Percentiles rank a stretch among this genome's conserved stretches.
These are phyloP conservation scores for Periconia digitata DNA, from an alignment of 2,329 filamentous ascomycete genomes.

Conservation along the genomic window DNA sequence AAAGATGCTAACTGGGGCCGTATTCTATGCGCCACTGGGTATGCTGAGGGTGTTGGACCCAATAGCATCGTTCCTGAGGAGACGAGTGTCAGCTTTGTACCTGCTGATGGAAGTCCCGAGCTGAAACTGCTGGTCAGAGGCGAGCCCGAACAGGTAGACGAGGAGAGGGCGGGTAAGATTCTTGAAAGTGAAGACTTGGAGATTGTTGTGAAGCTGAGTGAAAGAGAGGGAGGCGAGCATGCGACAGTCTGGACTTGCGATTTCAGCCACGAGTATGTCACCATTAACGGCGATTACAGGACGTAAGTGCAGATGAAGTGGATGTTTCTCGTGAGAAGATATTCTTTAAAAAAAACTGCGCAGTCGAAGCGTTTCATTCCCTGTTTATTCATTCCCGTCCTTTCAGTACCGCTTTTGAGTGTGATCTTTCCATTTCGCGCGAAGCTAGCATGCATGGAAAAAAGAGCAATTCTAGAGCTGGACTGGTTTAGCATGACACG, in stretches of 20 bases:
- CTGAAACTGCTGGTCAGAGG: slow-evolving; percentile 76
- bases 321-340: too few relatives aligned
- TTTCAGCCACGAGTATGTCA: slow-evolving; percentile 80
- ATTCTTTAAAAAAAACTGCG: too few relatives aligned
- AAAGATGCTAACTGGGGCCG: slow-evolving; percentile 99
- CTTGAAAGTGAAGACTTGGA: slow-evolving; percentile 75
- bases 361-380: too few relatives aligned
- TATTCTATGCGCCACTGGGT: slow-evolving; percentile 92
- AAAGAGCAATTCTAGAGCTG: too few relatives aligned
- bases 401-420: too few relatives aligned
- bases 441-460: too few relatives aligned
- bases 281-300: slow-evolving; percentile 69
- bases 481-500: too few relatives aligned
- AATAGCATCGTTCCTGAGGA: slow-evolving; percentile 66
- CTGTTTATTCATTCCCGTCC: too few relatives aligned
- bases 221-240: slow-evolving; percentile 60
- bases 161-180: slow-evolving; percentile 75
- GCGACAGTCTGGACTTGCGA: slow-evolving; percentile 84
- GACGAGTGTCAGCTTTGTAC: slow-evolving; percentile 78
- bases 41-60: slow-evolving; percentile 61
- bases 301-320: slow-evolving; percentile 44
- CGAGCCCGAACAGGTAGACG: slow-evolving; percentile 78
- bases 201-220: slow-evolving; percentile 73
- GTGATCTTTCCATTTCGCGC: too few relatives aligned
- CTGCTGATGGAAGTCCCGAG: slow-evolving; percentile 74